phyloP scores from a whole-genome alignment of 176 grass and related monocot species.

The Otatea glauca region DNA sequence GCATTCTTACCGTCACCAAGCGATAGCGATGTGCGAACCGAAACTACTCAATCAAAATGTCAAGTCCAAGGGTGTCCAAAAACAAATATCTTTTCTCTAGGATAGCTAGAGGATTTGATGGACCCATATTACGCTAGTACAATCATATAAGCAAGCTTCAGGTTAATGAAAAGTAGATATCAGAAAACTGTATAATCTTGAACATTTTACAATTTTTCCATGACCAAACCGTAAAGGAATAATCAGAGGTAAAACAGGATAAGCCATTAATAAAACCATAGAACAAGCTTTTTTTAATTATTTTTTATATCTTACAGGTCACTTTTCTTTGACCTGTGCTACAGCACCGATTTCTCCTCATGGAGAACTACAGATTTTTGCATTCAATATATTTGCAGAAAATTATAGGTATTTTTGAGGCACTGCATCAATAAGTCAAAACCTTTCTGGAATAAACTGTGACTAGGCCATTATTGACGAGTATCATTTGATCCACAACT shows the following conservation, averaged over 20 bases:
- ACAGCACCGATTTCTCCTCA: too few species aligned
- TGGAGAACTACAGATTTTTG: too few species aligned
- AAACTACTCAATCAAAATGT: conserved; percentile 20
- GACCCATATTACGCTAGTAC: background rate
- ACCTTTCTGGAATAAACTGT: too few species aligned
- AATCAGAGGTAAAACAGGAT: background rate
- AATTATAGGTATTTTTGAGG: too few species aligned
- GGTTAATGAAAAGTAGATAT: background rate
- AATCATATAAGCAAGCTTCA: background rate
- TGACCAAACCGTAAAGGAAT: background rate
- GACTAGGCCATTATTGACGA: too few species aligned
- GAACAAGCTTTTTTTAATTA: background rate
- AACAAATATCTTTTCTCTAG: conserved; percentile 18
- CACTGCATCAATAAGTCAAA: too few species aligned
- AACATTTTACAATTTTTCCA: background rate
- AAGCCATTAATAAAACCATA: background rate
- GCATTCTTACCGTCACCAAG: background rate
- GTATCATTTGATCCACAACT: too few species aligned
- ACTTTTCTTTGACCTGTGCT: too few species aligned
- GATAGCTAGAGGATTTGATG: conserved; percentile 23
- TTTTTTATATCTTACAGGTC: background rate
- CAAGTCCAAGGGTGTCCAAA: background rate
- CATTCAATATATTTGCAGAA: too few species aligned
- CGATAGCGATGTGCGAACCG: conserved; percentile 18
- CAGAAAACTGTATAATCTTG: background rate